phyloP scores from a whole-genome alignment of 169 alveolate genomes.

The Cryptosporidium viatorum region DNA sequence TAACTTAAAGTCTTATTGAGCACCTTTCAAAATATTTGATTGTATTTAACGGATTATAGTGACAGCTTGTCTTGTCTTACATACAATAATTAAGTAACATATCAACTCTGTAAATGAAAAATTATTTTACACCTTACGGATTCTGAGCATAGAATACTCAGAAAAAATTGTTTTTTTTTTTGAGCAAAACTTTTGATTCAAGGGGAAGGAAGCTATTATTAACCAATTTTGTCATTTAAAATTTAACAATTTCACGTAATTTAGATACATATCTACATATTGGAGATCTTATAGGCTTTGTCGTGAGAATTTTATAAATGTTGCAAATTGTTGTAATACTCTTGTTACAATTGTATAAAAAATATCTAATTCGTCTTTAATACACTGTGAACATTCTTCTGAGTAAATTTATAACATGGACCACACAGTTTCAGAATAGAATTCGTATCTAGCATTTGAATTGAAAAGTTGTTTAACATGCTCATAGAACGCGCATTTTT shows the following conservation, averaged over 20 bases:
- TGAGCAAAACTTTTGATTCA: slow-evolving; percentile 34
- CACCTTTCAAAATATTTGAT: slow-evolving; percentile 1
- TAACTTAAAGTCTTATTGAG: background rate
- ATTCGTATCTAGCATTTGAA: slow-evolving; percentile 56
- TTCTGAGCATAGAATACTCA: slow-evolving; percentile 43
- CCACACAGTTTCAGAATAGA: slow-evolving; percentile 60
- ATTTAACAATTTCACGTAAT: slow-evolving; percentile 43
- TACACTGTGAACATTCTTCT: slow-evolving; percentile 37
- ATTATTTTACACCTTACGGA: slow-evolving; percentile 49
- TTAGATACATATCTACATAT: slow-evolving; percentile 53
- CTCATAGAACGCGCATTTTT: background rate
- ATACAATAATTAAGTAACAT: slow-evolving; percentile 35
- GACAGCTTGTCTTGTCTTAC: slow-evolving; percentile 61
- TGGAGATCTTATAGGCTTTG: slow-evolving; percentile 58
- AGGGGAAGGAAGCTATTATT: slow-evolving; percentile 63
- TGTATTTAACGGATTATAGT: slow-evolving; percentile 48
- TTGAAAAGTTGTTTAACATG: slow-evolving; percentile 31
- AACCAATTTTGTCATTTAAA: slow-evolving; percentile 30
- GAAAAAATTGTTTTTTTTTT: slow-evolving; percentile 30
- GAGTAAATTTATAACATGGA: slow-evolving; percentile 46
- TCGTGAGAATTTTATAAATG: slow-evolving; percentile 40
- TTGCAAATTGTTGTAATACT: slow-evolving; percentile 20
- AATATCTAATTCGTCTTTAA: slow-evolving; percentile 50
- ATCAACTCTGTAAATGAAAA: slow-evolving; percentile 53
- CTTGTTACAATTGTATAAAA: slow-evolving; percentile 30